Evolutionary conservation across 495 filamentous ascomycete species (phyloP).

Genomic region (Chaetomium tenue): DNA sequence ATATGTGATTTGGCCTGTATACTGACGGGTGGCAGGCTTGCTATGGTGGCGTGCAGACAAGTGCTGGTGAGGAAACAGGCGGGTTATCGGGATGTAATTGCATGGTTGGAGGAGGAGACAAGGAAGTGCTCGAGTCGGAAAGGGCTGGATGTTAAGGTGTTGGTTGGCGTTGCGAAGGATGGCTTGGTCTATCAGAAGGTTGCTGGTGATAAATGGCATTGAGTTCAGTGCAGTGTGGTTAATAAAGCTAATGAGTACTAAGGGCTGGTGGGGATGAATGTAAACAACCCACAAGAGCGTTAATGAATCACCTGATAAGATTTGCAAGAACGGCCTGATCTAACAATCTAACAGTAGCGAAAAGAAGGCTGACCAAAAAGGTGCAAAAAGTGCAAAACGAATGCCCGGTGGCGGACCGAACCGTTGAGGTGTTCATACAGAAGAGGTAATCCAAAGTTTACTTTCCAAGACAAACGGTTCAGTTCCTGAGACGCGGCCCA

Average conservation of each 20-base stretch:
- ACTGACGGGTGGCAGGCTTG: constrained; percentile 49
- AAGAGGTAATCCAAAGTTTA: background rate
- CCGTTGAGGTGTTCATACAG: background rate
- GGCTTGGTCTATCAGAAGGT: too few species aligned
- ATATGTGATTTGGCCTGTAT: background rate
- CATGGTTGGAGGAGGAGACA: constrained; percentile 58
- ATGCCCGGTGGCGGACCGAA: constrained; percentile 11
- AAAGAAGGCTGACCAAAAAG: background rate
- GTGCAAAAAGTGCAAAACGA: background rate
- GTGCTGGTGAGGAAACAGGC: constrained; percentile 69
- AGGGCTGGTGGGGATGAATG: too few species aligned
- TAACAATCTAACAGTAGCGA: background rate
- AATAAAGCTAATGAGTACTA: too few species aligned
- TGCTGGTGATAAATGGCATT: background rate
- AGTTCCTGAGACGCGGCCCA: background rate
- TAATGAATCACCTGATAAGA: background rate
- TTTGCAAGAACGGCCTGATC: background rate
- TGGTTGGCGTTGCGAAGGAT: constrained; percentile 24
- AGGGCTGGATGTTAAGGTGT: constrained; percentile 19
- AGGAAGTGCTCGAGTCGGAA: constrained; percentile 28
- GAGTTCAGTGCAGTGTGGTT: too few species aligned
- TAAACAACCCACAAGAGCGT: too few species aligned
- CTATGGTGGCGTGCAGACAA: constrained; percentile 61
- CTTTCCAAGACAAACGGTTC: background rate
- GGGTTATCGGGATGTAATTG: constrained; percentile 56